These are phyloP conservation scores for Lactarius hatsudake DNA, from an alignment of 768 basidiomycete species.

Conservation along the genomic window DNA sequence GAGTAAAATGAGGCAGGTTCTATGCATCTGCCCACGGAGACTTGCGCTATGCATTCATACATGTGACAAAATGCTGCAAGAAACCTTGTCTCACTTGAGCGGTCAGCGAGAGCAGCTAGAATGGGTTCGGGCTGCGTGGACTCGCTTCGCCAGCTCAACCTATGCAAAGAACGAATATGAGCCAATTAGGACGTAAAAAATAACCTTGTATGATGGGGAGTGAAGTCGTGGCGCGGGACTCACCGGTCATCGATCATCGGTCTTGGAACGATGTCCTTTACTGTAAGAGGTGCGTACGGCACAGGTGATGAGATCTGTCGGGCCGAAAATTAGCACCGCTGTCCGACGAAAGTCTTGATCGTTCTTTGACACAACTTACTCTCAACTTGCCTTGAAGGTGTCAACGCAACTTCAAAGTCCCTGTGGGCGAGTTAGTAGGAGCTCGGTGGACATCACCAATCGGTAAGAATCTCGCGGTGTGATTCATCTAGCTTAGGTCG, in stretches of 20 bases:
- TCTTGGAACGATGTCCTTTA: background rate
- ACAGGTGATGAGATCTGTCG: background rate
- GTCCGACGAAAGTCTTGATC: constrained; percentile 2
- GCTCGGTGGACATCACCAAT: background rate
- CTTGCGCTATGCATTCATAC: background rate
- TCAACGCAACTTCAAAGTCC: constrained; percentile 1
- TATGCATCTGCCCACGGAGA: background rate
- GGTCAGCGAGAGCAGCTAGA: background rate
- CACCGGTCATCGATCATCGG: constrained; percentile 15
- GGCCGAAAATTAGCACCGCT: background rate
- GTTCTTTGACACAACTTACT: background rate
- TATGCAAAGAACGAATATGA: constrained; percentile 4
- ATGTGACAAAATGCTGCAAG: background rate
- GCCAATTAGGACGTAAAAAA: constrained; percentile 4
- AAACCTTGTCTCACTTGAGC: constrained; percentile 3
- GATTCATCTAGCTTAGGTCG: background rate
- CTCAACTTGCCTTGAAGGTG: constrained; percentile 4
- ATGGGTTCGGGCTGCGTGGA: background rate
- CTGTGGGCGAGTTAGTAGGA: background rate
- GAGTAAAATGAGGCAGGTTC: background rate
- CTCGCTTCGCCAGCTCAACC: background rate
- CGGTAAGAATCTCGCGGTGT: background rate
- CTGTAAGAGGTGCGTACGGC: background rate
- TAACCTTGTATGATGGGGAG: background rate
- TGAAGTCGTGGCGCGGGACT: constrained; percentile 10